phyloP scores from a whole-genome alignment of 1,284 basidiomycete genomes.

The Ceratobasidium sp. region DNA sequence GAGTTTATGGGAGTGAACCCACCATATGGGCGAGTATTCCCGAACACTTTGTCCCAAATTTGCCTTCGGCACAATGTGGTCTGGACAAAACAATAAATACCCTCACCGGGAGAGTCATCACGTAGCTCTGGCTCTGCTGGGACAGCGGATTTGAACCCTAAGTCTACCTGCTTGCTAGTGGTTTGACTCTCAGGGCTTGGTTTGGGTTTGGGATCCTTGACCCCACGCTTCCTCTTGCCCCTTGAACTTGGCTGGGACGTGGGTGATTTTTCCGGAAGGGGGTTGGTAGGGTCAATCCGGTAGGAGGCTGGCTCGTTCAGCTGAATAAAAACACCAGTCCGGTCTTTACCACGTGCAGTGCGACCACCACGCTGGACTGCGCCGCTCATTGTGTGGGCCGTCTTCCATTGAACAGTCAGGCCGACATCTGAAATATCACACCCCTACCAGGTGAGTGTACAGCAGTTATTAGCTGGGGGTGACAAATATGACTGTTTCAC shows the following conservation, averaged over 20 bases:
- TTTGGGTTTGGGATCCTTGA: neutral
- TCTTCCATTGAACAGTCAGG: neutral
- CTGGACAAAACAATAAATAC: conserved; percentile 5
- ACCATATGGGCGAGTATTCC: neutral
- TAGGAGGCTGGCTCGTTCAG: neutral
- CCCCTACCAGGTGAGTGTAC: too few species aligned
- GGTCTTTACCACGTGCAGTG: neutral
- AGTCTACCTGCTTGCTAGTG: neutral
- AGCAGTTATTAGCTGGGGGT: too few species aligned
- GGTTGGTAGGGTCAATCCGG: neutral
- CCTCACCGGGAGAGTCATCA: neutral
- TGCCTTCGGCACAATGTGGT: neutral
- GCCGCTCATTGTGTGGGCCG: neutral
- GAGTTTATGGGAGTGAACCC: neutral
- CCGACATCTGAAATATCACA: conserved; percentile 17
- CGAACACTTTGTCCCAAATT: neutral
- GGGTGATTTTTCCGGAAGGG: neutral
- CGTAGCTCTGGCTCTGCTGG: neutral
- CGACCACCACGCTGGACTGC: conserved; percentile 27
- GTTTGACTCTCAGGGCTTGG: neutral
- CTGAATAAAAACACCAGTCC: neutral
- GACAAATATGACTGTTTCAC: neutral
- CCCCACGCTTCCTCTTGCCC: neutral
- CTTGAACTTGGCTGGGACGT: neutral
- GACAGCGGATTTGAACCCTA: neutral